Base-by-base conservation (phyloP, 2,329 filamentous ascomycete species). In the Coniochaeta sp. region DNA sequence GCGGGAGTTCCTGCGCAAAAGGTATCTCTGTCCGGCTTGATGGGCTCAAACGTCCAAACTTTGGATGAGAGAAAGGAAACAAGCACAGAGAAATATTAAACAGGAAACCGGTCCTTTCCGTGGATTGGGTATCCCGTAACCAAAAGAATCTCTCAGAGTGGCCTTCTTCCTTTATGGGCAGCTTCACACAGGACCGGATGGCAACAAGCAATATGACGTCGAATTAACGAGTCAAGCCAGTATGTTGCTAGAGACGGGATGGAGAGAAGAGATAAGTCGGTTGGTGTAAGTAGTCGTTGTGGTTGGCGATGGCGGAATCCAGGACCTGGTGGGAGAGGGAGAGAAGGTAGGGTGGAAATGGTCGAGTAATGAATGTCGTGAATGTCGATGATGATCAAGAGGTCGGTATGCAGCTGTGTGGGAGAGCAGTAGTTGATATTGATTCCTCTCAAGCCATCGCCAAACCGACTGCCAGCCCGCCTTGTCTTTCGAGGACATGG, bases 171-270 rank as follows among this genome's bases (percentile, higher is more conserved):
- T 55, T 58, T 59, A 26, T 42, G 38, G 38, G 26, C 49, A 54
- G 53, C 49, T n/a, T 24, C 51, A 32, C 38, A 40, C 53, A 52
- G 49, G 49, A 55, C 50, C 51, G 52, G 51, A 51, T 54, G 45
- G 55, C 48, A 58, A 59, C 50, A 56, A 58, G 55, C 54, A 59
- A 48, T 58, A 66, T 67, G 75, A 68, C 67, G 67, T 74, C 75
- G 73, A 77, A 66, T 73, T 65, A 76, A 77, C 71, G 71, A 72
- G 68, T 76, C 72, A 72, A 72, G 26, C 28, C n/a, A n/a, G n/a
- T n/a, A n/a, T 45, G 27, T 27, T 30, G 51, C 32, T n/a, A 22
- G 20, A 48, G 24, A 53, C 49, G 28, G 28, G 47, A 12, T 51
- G 26, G n/a, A 7, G 16, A 48, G 26, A 48, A 47, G 47, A 24